These are phyloP conservation scores for Citrus maxima DNA, from an alignment of 345 rosid genomes.

Conservation along the genomic window DNA sequence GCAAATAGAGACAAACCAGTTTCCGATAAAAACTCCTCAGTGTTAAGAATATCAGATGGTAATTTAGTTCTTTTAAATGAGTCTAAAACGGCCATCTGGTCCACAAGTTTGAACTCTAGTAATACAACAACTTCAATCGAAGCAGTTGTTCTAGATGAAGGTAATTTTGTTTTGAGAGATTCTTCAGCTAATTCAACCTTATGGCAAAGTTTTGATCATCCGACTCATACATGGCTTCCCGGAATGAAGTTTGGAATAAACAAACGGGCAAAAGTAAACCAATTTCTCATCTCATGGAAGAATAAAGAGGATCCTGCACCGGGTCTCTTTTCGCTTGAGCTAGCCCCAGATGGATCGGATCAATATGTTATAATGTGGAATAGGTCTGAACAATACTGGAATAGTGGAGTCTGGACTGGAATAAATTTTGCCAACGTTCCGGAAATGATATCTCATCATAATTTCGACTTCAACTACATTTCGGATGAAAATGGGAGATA, in stretches of 20 bases:
- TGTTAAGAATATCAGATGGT: slow-evolving; percentile 51
- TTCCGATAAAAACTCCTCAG: slow-evolving; percentile 36
- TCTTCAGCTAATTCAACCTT: slow-evolving; percentile 21
- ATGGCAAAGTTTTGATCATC: slow-evolving; percentile 85
- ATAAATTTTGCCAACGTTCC: slow-evolving; percentile 53
- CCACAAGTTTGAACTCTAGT: slow-evolving; percentile 46
- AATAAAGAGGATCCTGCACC: slow-evolving; percentile 57
- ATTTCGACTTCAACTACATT: slow-evolving; percentile 51
- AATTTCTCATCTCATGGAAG: slow-evolving; percentile 59
- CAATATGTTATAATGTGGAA: slow-evolving; percentile 62
- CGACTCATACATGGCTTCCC: slow-evolving; percentile 69
- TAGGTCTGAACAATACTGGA: slow-evolving; percentile 45
- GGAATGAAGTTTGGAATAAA: slow-evolving; percentile 51
- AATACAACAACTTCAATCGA: background rate
- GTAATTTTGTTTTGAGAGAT: slow-evolving; percentile 41
- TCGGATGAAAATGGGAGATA: slow-evolving; percentile 47
- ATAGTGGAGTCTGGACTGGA: slow-evolving; percentile 63
- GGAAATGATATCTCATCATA: slow-evolving; percentile 57
- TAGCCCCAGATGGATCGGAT: slow-evolving; percentile 44
- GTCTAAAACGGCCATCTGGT: slow-evolving; percentile 49
- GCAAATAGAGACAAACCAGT: slow-evolving; percentile 73
- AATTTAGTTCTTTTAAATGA: slow-evolving; percentile 62
- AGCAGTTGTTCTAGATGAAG: slow-evolving; percentile 38
- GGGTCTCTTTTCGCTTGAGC: slow-evolving; percentile 72
- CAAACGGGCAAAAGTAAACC: slow-evolving; percentile 34